phyloP scores from a whole-genome alignment of 495 filamentous ascomycete species.

The Trichoderma parareesei region DNA sequence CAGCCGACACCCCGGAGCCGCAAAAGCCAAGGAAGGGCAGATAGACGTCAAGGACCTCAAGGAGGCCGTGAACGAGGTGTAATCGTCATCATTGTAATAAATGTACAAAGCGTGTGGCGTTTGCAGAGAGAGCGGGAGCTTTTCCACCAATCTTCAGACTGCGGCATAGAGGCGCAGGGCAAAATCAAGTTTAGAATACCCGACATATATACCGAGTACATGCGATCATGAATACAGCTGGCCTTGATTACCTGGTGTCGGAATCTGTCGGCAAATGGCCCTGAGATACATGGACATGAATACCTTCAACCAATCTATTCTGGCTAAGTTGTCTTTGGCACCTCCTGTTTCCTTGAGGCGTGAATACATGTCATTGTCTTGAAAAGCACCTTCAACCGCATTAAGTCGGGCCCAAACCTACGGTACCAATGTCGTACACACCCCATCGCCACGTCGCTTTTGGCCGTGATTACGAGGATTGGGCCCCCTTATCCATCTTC shows the following conservation, averaged over 20 bases:
- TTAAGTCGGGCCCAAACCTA: too few species aligned
- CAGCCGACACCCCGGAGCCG: constrained; percentile 39
- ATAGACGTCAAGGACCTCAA: background rate
- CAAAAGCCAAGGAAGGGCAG: background rate
- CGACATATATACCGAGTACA: constrained; percentile 5
- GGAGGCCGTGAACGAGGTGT: background rate
- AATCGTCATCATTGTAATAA: background rate
- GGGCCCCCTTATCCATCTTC: too few species aligned
- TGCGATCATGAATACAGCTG: constrained; percentile 2
- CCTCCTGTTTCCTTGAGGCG: too few species aligned
- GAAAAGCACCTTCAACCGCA: too few species aligned
- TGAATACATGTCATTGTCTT: too few species aligned
- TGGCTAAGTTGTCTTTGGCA: too few species aligned
- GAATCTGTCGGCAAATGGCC: too few species aligned
- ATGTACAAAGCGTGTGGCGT: background rate
- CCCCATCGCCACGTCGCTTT: too few species aligned
- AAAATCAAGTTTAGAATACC: constrained; percentile 4
- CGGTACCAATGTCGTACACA: too few species aligned
- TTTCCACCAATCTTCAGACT: background rate
- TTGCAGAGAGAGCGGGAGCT: background rate
- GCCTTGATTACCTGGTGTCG: background rate
- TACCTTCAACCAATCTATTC: too few species aligned
- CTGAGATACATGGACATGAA: too few species aligned
- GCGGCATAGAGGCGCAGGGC: constrained; percentile 1
- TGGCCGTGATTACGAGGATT: too few species aligned